Percentiles rank a stretch among this genome's conserved stretches.
Conservation (phyloP, 176 grass and related monocot species). For the Bolboschoenus planiculmis region DNA sequence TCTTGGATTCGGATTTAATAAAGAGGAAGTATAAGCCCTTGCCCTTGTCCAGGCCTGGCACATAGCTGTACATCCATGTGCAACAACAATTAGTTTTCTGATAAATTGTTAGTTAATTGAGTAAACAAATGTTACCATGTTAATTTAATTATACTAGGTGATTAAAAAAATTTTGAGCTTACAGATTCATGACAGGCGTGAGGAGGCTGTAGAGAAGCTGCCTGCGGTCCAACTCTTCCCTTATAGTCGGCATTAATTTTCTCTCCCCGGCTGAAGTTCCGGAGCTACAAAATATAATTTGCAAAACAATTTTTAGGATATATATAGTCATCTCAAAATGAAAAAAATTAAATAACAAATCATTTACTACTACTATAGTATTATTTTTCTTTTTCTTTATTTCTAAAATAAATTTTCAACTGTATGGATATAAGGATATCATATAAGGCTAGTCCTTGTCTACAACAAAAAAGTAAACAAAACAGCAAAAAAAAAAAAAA, state of each 20-base stretch:
- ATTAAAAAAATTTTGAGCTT: slow-evolving; percentile 23
- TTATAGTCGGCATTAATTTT: slow-evolving; percentile 93
- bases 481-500: neutral
- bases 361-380: neutral
- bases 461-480: neutral
- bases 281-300: slow-evolving; percentile 37
- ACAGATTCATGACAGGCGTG: slow-evolving; percentile 93
- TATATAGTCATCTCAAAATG: neutral
- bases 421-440: neutral
- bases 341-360: neutral
- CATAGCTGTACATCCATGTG: slow-evolving; percentile 40
- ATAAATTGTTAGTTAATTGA: slow-evolving; percentile 11
- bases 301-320: neutral
- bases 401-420: neutral
- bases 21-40: slow-evolving; percentile 95
- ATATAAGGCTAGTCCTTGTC: neutral
- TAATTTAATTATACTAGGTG: slow-evolving; percentile 7
- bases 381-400: neutral
- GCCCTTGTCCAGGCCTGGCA: slow-evolving; percentile 77
- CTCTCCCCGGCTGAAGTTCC: slow-evolving; percentile 92
- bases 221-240: slow-evolving; percentile 84
- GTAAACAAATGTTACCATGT: slow-evolving; percentile 8
- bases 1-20: slow-evolving; percentile 90
- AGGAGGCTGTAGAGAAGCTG: slow-evolving; percentile 93
- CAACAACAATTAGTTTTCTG: slow-evolving; percentile 13